A percentile compares a stretch with the other conserved stretches of the same genome.
Evolutionary conservation across 345 rosid genomes (phyloP).

Genomic region (Syzygium oleosum): DNA sequence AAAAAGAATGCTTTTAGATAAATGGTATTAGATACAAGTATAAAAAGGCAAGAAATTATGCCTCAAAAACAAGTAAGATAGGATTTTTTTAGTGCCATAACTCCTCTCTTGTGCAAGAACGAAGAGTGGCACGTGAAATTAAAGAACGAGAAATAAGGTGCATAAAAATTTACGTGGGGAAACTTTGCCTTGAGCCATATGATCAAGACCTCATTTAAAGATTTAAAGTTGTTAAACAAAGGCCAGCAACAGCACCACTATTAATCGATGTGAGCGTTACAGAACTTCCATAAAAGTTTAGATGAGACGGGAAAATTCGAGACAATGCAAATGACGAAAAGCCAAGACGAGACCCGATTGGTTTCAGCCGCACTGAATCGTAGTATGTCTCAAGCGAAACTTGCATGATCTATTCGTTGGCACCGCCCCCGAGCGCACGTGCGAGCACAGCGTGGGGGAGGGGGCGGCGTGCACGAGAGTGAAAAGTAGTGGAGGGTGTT

Average conservation of each 20-base stretch:
- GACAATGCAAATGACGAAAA: neutral
- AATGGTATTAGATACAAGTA: neutral
- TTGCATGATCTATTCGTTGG: neutral
- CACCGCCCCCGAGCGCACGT: neutral
- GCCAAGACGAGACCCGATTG: neutral
- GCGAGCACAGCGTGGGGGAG: neutral
- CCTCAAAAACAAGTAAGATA: neutral
- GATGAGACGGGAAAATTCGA: neutral
- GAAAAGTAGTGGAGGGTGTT: conserved; percentile 13
- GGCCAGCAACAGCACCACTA: neutral
- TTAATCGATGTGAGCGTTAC: neutral
- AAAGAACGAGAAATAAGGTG: neutral
- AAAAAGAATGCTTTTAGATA: neutral
- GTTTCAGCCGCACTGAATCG: neutral
- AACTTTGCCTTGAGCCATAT: rapidly evolving
- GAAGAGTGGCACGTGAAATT: neutral
- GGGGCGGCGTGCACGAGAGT: neutral
- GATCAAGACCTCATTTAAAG: too few relatives aligned
- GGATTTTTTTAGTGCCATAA: neutral
- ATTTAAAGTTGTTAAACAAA: too few relatives aligned
- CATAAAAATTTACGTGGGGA: neutral
- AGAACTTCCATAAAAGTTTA: neutral
- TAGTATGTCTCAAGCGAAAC: neutral
- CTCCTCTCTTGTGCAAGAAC: neutral
- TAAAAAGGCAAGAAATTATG: neutral